Percentiles rank a stretch among this genome's conserved stretches.
Conservation (phyloP, 257 asterid species). For the Asclepias syriaca region DNA sequence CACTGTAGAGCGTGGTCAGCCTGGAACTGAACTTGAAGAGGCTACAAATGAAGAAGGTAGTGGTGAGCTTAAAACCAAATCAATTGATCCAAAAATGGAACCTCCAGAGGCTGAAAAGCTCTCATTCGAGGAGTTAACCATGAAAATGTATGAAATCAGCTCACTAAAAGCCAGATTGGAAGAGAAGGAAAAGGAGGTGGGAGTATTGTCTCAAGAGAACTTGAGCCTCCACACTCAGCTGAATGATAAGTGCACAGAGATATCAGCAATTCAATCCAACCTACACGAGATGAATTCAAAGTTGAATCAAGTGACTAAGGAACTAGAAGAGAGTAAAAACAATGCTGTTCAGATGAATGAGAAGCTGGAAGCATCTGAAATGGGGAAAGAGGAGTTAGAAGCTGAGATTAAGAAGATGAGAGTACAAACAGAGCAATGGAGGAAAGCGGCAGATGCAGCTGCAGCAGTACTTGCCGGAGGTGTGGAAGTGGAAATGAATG, state of each 20-base stretch:
- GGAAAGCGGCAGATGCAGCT: constrained; percentile 97
- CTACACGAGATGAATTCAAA: constrained; percentile 35
- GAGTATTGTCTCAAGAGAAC: constrained; percentile 36
- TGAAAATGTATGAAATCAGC: constrained; percentile 43
- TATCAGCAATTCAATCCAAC: constrained; percentile 33
- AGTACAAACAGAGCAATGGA: constrained; percentile 92
- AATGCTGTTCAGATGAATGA: constrained; percentile 27
- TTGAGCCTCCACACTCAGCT: constrained; percentile 40
- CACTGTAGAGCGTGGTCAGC: constrained; percentile 16
- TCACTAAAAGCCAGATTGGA: constrained; percentile 40
- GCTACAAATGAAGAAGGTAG: constrained; percentile 23
- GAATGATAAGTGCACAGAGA: constrained; percentile 34
- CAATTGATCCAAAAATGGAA: constrained; percentile 19
- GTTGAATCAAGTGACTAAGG: constrained; percentile 37
- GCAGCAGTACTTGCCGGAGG: constrained; percentile 74
- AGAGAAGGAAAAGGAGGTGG: constrained; percentile 50
- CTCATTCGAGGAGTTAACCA: constrained; percentile 33
- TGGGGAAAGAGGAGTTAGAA: constrained; percentile 54
- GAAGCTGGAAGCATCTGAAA: constrained; percentile 50
- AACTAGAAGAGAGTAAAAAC: constrained; percentile 52
- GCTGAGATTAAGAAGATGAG: constrained; percentile 79
- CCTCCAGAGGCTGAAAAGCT: constrained; percentile 36
- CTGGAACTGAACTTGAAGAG: constrained; percentile 19
- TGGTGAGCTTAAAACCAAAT: constrained; percentile 20
- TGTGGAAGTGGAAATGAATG: constrained; percentile 53